Conservation (phyloP, 192 early-diverging fungal genomes). For the Pecoramyces ruminantium region DNA sequence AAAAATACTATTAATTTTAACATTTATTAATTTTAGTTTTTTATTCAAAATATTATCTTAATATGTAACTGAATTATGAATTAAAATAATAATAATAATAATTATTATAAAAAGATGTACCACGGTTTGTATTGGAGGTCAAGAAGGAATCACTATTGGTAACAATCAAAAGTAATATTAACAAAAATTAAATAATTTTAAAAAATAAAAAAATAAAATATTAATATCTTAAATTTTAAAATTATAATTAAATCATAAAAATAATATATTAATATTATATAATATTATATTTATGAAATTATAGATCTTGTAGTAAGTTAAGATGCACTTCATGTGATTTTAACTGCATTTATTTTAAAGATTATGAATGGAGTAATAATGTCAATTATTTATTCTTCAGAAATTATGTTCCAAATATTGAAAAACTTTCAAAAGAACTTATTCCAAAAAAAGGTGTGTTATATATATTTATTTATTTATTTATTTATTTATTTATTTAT, state of each 20-base stretch:
- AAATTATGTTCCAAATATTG: slow-evolving; percentile 8
- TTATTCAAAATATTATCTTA: too few species aligned
- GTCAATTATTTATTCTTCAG: slow-evolving; percentile 14
- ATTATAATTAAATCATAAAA: too few species aligned
- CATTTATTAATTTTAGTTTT: too few species aligned
- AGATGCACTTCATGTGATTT: not conserved
- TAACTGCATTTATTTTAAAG: not conserved
- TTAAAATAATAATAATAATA: too few species aligned
- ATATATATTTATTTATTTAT: too few species aligned
- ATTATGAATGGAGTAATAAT: slow-evolving; percentile 3
- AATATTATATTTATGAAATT: not conserved
- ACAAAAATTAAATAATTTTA: not conserved
- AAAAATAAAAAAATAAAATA: not conserved
- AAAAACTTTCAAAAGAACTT: slow-evolving; percentile 1
- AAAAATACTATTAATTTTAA: too few species aligned
- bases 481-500: too few species aligned
- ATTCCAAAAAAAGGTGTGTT: not conserved
- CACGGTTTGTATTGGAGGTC: not conserved
- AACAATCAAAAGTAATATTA: not conserved
- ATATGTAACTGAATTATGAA: too few species aligned
- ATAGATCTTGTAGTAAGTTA: not conserved
- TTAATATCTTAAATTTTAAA: too few species aligned
- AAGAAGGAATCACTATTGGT: not conserved
- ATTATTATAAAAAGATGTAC: not conserved
- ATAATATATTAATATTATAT: too few species aligned